These are phyloP conservation scores for Cercospora nicotianae DNA, from an alignment of 2,329 filamentous ascomycete genomes.

Conservation along the genomic window DNA sequence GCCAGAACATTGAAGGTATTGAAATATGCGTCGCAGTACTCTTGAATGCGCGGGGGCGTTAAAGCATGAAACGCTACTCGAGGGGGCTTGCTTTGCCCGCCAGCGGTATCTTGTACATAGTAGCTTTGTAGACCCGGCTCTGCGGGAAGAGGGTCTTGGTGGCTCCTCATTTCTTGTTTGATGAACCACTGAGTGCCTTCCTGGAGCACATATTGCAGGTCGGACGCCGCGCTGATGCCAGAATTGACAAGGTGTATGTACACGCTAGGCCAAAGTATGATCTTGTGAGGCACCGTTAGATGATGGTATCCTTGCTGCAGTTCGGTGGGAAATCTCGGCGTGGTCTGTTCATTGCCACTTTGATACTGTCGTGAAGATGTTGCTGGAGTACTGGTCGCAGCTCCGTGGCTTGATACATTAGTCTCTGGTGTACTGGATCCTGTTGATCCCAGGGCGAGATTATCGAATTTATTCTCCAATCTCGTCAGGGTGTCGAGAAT, in stretches of 20 bases:
- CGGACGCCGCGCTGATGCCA: conserved; percentile 36
- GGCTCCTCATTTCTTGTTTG: conserved; percentile 37
- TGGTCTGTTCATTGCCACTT: conserved; percentile 11
- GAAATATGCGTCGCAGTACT: conserved; percentile 58
- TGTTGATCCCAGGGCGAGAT: conserved; percentile 28
- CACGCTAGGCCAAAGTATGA: conserved; percentile 51
- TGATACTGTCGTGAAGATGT: conserved; percentile 17
- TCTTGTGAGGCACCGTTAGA: conserved; percentile 51
- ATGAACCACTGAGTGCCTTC: conserved; percentile 45
- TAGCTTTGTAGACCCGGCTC: conserved; percentile 34
- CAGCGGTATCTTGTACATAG: conserved; percentile 19
- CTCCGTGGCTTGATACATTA: conserved; percentile 12
- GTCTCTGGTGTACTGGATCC: conserved; percentile 24
- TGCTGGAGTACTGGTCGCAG: conserved; percentile 15
- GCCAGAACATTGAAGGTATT: conserved; percentile 60
- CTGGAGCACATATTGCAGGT: conserved; percentile 40
- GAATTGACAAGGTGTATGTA: conserved; percentile 41
- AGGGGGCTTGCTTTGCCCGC: conserved; percentile 19
- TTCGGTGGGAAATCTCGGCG: conserved; percentile 22
- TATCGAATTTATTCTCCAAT: conserved; percentile 59
- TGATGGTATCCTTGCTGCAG: conserved; percentile 32
- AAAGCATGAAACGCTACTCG: conserved; percentile 41
- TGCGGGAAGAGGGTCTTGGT: conserved; percentile 33
- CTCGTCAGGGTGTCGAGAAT: conserved; percentile 59
- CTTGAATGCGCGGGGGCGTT: conserved; percentile 53